Evolutionary conservation across 306 rosid genomes (phyloP), one percentile per base, ranked within the genome.

Genomic region (Vigna hirtella): DNA sequence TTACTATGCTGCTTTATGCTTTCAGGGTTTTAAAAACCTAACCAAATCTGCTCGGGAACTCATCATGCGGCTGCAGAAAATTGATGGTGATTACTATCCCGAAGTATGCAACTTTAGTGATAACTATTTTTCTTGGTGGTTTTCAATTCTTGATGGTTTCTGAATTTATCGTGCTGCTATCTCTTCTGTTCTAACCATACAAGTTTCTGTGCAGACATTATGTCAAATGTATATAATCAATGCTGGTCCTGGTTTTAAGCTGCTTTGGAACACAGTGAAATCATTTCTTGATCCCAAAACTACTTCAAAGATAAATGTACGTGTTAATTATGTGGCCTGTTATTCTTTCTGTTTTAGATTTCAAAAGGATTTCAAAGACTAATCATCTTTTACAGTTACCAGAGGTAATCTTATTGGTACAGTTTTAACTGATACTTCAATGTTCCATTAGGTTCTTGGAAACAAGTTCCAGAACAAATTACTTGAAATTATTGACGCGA

Each of bases 181-280:
- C 50, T 81, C 63, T 70, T 79, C 50, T 81, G 58, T 70, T 79
- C 82, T 78, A 56, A 89, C 69, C 20, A 50, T 68, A 5, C 62
- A 43, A 80, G 74, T 40, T 49, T 66, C 64, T 82, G 36, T 84
- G 91, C 91, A 94, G 98, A 92, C 97, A 38, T 90, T 94, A 64
- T 83, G 82, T 81, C 86, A 83, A 56, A 94, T 94, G 98, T 89
- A 88, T 84, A 90, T 94, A 84, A 90, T 94, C 70, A 94, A 94
- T 62, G 98, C 97, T 83, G 96, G 98, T 59, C 89, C 93, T 55
- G 96, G 96, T 83, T 94, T 94, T 83, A 92, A 91, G 91, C 79
- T 94, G 26, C 91, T 94, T 55, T 94, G 98, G 98, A 86, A 77
- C 83, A 89, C 98, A 24, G 87, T 94, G 80, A 94, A 86, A 82